phyloP scores from a whole-genome alignment of 2,329 filamentous ascomycete species.

The Fusarium sp. region DNA sequence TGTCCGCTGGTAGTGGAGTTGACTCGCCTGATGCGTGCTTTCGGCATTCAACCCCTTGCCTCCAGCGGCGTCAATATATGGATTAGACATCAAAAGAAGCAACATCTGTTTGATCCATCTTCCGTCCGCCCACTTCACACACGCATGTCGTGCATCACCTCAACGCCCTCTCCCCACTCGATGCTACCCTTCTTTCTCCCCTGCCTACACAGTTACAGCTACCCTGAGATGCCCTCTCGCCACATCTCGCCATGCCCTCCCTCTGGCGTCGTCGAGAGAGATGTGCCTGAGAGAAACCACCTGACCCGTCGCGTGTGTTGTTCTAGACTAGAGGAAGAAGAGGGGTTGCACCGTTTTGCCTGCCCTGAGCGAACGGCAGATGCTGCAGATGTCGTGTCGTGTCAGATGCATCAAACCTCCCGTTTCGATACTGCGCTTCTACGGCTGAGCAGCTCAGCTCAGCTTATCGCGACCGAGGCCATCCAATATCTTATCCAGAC shows the following conservation, averaged over 20 bases:
- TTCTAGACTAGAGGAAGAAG: neutral
- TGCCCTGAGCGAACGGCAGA: neutral
- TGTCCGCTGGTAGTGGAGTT: neutral
- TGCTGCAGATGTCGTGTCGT: slow-evolving; percentile 5
- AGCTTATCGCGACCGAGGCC: slow-evolving; percentile 4
- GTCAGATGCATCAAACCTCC: neutral
- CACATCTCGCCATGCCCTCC: neutral
- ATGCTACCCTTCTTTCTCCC: slow-evolving; percentile 7
- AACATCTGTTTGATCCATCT: neutral
- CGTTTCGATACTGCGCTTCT: neutral
- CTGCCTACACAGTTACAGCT: neutral
- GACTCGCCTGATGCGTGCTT: neutral
- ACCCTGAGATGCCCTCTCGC: slow-evolving; percentile 9
- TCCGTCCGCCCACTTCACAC: neutral
- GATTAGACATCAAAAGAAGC: neutral
- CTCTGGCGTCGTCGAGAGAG: neutral
- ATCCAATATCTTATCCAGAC: slow-evolving; percentile 16
- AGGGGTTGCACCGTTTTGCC: neutral
- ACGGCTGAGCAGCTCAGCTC: neutral
- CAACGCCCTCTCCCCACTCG: slow-evolving; percentile 8
- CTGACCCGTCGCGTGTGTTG: neutral
- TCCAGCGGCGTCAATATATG: neutral
- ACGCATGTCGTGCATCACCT: slow-evolving; percentile 15
- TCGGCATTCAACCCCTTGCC: neutral
- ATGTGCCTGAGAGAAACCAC: neutral